Conservation (phyloP, 176 grass and related monocot species). For the bread wheat (Triticum aestivum) region IWGSC_CS_RefSeq_v2.1 NC_057796.1:218697665-218698164, state of each 20-base stretch:
- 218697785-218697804: conserved; percentile 14
- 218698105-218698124: too few relatives aligned
- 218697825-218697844: background rate
- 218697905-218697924: background rate
- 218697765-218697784: background rate
- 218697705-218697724: conserved; percentile 7
- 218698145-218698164: too few relatives aligned
- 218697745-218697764: conserved; percentile 15
- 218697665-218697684: background rate
- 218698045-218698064: background rate
- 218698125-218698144: too few relatives aligned
- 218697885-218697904: background rate
- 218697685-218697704: background rate
- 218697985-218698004: background rate
- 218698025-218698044: background rate
- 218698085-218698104: background rate
- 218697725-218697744: background rate
- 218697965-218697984: background rate
- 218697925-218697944: conserved; percentile 18
- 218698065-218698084: background rate
- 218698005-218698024: background rate
- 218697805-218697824: background rate
- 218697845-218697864: background rate
- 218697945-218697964: background rate
- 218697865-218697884: conserved; percentile 17